A percentile compares a stretch with the other conserved stretches of the same genome.
Evolutionary conservation across 306 rosid genomes (phyloP).

Genomic region (Quercus glauca): DNA sequence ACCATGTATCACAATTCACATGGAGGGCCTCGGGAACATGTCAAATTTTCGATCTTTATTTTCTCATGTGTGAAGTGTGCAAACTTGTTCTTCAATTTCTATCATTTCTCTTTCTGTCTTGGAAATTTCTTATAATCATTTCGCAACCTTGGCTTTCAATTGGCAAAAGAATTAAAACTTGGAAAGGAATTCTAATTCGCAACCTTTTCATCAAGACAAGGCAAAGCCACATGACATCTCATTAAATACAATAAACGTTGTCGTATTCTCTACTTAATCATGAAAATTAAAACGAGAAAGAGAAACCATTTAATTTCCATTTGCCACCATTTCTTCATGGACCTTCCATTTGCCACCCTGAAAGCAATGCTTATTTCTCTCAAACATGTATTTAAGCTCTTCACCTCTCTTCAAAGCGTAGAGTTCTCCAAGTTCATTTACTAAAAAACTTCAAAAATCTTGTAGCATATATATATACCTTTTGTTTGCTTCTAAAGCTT

Average conservation of each 20-base stretch:
- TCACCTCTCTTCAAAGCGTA: neutral
- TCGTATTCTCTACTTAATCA: neutral
- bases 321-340: conserved; percentile 12
- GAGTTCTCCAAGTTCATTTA: neutral
- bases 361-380: neutral
- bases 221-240: neutral
- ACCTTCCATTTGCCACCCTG: neutral
- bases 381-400: neutral
- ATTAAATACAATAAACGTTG: neutral
- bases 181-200: neutral
- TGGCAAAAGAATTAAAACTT: neutral
- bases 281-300: neutral
- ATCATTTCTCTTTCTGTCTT: neutral
- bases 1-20: neutral
- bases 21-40: too few species aligned
- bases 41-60: neutral
- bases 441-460: neutral
- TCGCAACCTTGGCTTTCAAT: neutral
- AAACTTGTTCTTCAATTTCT: neutral
- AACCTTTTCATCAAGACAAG: neutral
- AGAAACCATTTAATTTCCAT: neutral
- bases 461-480: neutral
- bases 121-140: conserved; percentile 10
- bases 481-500: neutral
- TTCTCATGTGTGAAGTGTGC: neutral